Percentiles rank a stretch among this genome's conserved stretches.
Evolutionary conservation across 2,329 filamentous ascomycete species (phyloP).

Genomic region (Fusarium liriodendri): DNA sequence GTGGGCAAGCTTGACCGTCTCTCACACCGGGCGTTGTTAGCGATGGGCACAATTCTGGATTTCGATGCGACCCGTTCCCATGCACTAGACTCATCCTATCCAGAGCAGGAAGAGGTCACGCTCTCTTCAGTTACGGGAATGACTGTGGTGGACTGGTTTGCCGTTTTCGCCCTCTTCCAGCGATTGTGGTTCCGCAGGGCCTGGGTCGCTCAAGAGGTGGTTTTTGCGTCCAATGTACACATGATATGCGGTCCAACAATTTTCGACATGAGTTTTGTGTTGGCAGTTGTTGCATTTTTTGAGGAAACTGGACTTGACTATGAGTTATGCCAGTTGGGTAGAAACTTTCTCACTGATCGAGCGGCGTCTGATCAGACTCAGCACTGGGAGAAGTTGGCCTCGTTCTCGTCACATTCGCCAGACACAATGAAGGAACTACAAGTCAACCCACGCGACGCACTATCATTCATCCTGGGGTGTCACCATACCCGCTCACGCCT

Average conservation of each 20-base stretch:
- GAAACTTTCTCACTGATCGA: background rate
- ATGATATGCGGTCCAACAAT: background rate
- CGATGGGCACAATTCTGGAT: background rate
- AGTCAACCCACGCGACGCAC: background rate
- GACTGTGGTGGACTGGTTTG: conserved; percentile 1
- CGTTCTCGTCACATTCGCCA: background rate
- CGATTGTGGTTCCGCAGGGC: conserved; percentile 4
- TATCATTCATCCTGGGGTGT: background rate
- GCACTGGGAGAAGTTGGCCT: background rate
- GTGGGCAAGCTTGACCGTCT: background rate
- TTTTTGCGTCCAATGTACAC: background rate
- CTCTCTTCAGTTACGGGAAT: background rate
- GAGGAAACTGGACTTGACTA: background rate
- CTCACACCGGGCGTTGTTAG: background rate
- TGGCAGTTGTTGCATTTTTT: background rate
- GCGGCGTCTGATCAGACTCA: background rate
- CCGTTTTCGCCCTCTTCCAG: conserved; percentile 5
- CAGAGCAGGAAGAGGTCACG: background rate
- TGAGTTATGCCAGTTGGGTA: background rate
- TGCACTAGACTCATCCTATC: background rate
- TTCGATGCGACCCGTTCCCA: background rate
- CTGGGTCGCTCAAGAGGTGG: conserved; percentile 11
- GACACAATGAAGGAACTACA: background rate
- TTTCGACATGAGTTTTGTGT: background rate
- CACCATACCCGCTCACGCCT: background rate